These are phyloP conservation scores for Pythium sukuiense DNA, from an alignment of 352 stramenopile genomes.

Conservation along the genomic window DNA sequence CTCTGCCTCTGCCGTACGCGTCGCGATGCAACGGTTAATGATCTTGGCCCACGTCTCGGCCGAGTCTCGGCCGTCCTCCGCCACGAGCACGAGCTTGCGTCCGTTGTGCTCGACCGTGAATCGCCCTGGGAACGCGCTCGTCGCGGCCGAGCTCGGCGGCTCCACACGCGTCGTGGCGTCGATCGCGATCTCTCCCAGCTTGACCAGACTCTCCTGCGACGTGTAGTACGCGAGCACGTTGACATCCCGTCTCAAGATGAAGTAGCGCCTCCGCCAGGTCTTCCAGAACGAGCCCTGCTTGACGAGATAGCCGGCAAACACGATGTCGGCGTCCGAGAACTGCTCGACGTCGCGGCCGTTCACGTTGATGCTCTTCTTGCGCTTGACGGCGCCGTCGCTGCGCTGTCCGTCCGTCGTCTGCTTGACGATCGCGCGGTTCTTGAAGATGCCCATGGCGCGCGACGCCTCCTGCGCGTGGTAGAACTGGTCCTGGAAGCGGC, in stretches of 20 bases:
- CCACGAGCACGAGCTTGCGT: conserved; percentile 72
- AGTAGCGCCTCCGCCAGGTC: conserved; percentile 80
- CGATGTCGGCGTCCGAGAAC: conserved; percentile 85
- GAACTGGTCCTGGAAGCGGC: conserved; percentile 86
- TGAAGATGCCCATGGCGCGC: conserved; percentile 76
- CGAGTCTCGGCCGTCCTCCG: conserved; percentile 47
- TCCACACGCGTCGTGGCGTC: conserved; percentile 61
- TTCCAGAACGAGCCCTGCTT: conserved; percentile 90
- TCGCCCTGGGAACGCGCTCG: conserved; percentile 40
- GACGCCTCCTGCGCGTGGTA: conserved; percentile 81
- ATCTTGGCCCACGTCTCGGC: conserved; percentile 69
- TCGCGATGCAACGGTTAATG: conserved; percentile 53
- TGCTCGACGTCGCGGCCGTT: conserved; percentile 80
- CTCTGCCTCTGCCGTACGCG: conserved; percentile 28
- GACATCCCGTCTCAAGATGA: conserved; percentile 76
- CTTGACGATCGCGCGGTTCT: conserved; percentile 74
- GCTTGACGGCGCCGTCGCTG: conserved; percentile 30
- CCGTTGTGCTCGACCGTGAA: conserved; percentile 71
- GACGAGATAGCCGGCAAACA: conserved; percentile 74
- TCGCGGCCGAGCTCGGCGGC: conserved; percentile 45
- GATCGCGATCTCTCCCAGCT: conserved; percentile 76
- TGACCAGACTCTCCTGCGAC: conserved; percentile 70
- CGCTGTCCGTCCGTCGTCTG: conserved; percentile 29
- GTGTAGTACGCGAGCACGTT: conserved; percentile 83
- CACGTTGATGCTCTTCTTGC: conserved; percentile 62